These are phyloP conservation scores for Medakamo hakoo DNA, from an alignment of 139 green algal species.

Conservation along the genomic window DNA sequence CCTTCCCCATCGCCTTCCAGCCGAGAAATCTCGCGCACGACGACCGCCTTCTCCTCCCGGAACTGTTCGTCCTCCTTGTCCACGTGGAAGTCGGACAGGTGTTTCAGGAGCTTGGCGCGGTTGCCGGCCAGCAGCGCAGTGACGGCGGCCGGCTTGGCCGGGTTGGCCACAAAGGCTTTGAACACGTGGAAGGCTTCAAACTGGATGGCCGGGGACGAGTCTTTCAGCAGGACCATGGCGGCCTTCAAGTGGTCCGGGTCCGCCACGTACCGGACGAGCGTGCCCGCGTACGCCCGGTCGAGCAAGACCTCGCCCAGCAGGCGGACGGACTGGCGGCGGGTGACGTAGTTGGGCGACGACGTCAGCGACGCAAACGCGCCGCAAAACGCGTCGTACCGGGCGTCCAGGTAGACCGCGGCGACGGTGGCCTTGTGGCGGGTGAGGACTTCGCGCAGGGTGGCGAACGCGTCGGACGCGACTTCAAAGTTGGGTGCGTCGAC, in stretches of 20 bases:
- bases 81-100: constrained; percentile 76
- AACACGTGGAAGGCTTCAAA: constrained; percentile 97
- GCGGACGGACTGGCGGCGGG: constrained; percentile 76
- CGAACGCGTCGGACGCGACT: constrained; percentile 78
- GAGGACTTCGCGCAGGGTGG: constrained; percentile 81
- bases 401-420: constrained; percentile 40
- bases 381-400: constrained; percentile 18
- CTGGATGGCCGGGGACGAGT: constrained; percentile 75
- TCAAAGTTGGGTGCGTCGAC: constrained; percentile 83
- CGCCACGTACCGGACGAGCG: constrained; percentile 80
- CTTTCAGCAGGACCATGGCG: constrained; percentile 88
- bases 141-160: constrained; percentile 70
- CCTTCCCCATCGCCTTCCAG: constrained; percentile 11
- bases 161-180: constrained; percentile 97
- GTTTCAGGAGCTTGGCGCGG: constrained; percentile 79
- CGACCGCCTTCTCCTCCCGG: constrained; percentile 75
- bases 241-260: constrained; percentile 73
- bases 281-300: constrained; percentile 61
- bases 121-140: constrained; percentile 74
- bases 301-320: constrained; percentile 84
- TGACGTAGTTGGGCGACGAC: constrained; percentile 92
- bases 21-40: constrained; percentile 61
- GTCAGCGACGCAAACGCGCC: constrained; percentile 10
- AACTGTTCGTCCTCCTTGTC: constrained; percentile 81
- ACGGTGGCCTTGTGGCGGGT: constrained; percentile 68